Percentiles rank a stretch among this genome's conserved stretches.
phyloP scores from a whole-genome alignment of 1,284 basidiomycete species.

The Sporisorium iseilematis-ciliati region DNA sequence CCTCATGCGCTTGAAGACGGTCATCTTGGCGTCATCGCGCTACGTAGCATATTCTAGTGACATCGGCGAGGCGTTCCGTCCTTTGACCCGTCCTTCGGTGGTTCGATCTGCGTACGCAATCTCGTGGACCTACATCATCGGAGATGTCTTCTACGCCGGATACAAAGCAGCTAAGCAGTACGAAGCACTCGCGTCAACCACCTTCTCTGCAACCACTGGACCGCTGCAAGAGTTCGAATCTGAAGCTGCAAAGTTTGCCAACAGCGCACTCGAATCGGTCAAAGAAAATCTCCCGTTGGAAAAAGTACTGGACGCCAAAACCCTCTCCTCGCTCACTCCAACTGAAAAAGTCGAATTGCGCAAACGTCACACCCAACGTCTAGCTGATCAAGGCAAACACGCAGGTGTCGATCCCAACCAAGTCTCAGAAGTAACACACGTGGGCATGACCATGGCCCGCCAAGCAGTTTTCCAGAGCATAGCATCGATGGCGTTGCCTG shows the following conservation, averaged over 20 bases:
- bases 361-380: conserved; percentile 43
- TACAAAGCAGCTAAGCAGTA: conserved; percentile 74
- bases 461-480: conserved; percentile 67
- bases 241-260: conserved; percentile 50
- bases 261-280: conserved; percentile 17
- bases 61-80: conserved; percentile 90
- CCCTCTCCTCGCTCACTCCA: conserved; percentile 27
- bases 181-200: conserved; percentile 38
- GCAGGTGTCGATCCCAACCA: conserved; percentile 41
- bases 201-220: conserved; percentile 20
- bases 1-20: conserved; percentile 60
- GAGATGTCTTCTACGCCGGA: conserved; percentile 90
- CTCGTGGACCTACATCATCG: conserved; percentile 80
- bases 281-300: conserved; percentile 41
- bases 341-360: conserved; percentile 56
- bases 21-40: conserved; percentile 49
- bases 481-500: conserved; percentile 63
- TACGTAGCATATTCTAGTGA: conserved; percentile 79
- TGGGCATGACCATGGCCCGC: conserved; percentile 58
- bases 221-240: conserved; percentile 25
- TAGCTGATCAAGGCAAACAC: conserved; percentile 32
- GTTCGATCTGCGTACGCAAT: conserved; percentile 87
- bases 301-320: conserved; percentile 43
- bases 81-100: conserved; percentile 81
- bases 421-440: conserved; percentile 42